Evolutionary conservation across 1,284 basidiomycete genomes (phyloP).

Genomic region (Fomes fomentarius): DNA sequence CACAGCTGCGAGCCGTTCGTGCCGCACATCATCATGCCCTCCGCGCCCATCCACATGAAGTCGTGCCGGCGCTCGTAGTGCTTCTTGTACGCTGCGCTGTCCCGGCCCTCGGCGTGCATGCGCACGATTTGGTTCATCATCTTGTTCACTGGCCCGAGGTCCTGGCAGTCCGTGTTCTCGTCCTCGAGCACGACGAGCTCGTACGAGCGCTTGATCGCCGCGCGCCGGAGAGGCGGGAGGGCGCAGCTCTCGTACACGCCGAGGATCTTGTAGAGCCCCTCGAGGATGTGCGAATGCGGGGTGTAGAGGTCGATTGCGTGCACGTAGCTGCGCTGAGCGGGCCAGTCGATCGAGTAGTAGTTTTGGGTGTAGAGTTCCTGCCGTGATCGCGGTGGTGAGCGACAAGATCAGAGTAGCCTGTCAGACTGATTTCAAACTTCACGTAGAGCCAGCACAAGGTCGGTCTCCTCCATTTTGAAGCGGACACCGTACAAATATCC

Average conservation of each 20-base stretch:
- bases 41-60: constrained; percentile 91
- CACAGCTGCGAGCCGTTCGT: constrained; percentile 97
- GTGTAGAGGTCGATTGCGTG: constrained; percentile 82
- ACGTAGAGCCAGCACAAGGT: constrained; percentile 80
- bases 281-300: constrained; percentile 81
- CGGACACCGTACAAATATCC: constrained; percentile 85
- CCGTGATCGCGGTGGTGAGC: neutral
- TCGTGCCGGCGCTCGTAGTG: constrained; percentile 83
- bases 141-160: constrained; percentile 92
- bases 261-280: constrained; percentile 69
- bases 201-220: constrained; percentile 76
- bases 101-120: constrained; percentile 69
- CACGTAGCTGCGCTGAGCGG: constrained; percentile 87
- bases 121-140: constrained; percentile 89
- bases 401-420: neutral
- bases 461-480: constrained; percentile 80
- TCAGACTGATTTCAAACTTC: too few relatives aligned
- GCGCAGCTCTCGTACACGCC: constrained; percentile 74
- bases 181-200: constrained; percentile 84
- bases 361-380: constrained; percentile 89
- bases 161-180: constrained; percentile 92
- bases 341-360: constrained; percentile 91
- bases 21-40: constrained; percentile 96
- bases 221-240: constrained; percentile 63
- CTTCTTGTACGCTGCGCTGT: constrained; percentile 72